Percentiles rank a stretch among this genome's conserved stretches.
phyloP scores from a whole-genome alignment of 495 filamentous ascomycete species.

The Chaetomidium leptoderma region DNA sequence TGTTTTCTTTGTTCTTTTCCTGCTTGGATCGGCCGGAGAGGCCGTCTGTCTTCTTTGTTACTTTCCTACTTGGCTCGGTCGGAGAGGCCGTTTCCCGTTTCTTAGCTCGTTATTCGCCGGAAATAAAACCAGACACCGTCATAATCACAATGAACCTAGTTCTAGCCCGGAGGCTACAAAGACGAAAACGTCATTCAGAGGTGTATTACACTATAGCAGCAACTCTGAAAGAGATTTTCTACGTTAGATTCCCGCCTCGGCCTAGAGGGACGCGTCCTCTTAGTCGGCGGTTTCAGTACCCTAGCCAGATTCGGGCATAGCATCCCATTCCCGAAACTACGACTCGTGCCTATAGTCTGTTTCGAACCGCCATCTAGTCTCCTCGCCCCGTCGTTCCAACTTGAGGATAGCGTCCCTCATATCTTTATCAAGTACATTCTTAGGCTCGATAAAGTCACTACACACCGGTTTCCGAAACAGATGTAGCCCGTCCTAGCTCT shows the following conservation, averaged over 20 bases:
- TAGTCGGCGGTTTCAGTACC: neutral
- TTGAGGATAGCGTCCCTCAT: slow-evolving; percentile 13
- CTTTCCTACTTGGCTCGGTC: too few species aligned
- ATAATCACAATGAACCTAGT: too few species aligned
- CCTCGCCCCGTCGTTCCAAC: slow-evolving; percentile 11
- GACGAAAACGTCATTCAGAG: too few species aligned
- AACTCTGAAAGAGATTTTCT: too few species aligned
- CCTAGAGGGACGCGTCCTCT: neutral
- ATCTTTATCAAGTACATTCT: slow-evolving; percentile 11
- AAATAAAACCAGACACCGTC: too few species aligned
- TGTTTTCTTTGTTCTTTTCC: too few species aligned
- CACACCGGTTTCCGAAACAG: slow-evolving; percentile 4
- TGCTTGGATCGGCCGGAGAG: too few species aligned
- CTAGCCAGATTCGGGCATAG: neutral
- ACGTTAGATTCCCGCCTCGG: neutral
- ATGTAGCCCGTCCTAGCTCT: slow-evolving; percentile 1
- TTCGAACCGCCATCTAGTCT: slow-evolving; percentile 10
- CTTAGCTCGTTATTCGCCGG: too few species aligned
- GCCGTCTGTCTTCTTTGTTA: too few species aligned
- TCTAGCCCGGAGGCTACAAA: too few species aligned
- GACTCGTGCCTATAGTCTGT: neutral
- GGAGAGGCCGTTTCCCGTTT: too few species aligned
- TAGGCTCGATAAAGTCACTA: slow-evolving; percentile 15
- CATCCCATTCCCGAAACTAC: slow-evolving; percentile 3
- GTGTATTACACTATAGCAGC: too few species aligned